phyloP scores from a whole-genome alignment of 1,284 basidiomycete species.

The Rhodofomes roseus region DNA sequence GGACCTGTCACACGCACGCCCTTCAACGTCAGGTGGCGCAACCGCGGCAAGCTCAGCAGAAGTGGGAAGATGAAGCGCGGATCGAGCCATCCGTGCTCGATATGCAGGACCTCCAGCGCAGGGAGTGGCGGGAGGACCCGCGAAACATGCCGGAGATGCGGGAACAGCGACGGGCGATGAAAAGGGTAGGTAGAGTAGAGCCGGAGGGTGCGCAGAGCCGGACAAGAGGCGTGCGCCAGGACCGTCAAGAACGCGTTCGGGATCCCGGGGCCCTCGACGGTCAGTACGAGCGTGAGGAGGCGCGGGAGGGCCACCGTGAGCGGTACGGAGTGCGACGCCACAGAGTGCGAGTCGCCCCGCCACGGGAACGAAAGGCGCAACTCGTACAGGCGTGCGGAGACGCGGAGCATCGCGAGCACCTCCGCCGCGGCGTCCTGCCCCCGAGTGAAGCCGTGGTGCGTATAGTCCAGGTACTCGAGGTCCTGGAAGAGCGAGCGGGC shows the following conservation, averaged over 20 bases:
- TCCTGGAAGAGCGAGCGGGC: constrained; percentile 54
- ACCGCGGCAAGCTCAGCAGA: constrained; percentile 21
- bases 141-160: constrained; percentile 23
- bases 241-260: constrained; percentile 25
- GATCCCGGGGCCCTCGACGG: constrained; percentile 23
- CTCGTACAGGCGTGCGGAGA: constrained; percentile 21
- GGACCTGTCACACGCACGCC: constrained; percentile 21
- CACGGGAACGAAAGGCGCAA: constrained; percentile 24
- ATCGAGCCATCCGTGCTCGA: constrained; percentile 29
- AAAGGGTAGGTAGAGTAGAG: constrained; percentile 13
- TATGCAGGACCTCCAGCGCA: constrained; percentile 19
- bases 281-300: constrained; percentile 19
- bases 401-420: constrained; percentile 31
- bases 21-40: constrained; percentile 22
- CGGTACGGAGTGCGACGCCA: constrained; percentile 13
- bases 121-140: constrained; percentile 25
- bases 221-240: constrained; percentile 21
- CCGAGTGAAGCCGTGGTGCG: constrained; percentile 34
- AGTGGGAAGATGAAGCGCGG: constrained; percentile 23
- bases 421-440: constrained; percentile 27
- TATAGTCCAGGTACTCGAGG: constrained; percentile 56
- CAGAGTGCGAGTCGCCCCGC: constrained; percentile 11
- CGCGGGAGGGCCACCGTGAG: constrained; percentile 18
- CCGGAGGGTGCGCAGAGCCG: constrained; percentile 21
- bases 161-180: constrained; percentile 13